Evolutionary conservation across 2,329 filamentous ascomycete genomes (phyloP).

Genomic region (Fusarium sp.): DNA sequence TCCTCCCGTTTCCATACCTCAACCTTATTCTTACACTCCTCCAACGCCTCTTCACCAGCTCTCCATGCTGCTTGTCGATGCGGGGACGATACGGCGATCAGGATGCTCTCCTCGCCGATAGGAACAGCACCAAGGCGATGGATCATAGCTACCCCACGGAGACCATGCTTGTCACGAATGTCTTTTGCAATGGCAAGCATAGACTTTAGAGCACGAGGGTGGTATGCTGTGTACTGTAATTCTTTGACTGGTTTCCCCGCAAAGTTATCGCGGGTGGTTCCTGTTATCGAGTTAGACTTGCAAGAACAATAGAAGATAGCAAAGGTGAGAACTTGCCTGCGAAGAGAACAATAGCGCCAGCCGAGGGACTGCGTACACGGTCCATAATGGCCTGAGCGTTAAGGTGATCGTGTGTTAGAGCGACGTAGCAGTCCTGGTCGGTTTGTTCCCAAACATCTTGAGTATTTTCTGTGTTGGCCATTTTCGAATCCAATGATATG

Average conservation of each 20-base stretch:
- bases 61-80: slow-evolving; percentile 88
- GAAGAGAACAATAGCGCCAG: slow-evolving; percentile 82
- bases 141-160: slow-evolving; percentile 81
- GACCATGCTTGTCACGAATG: slow-evolving; percentile 69
- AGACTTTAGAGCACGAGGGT: slow-evolving; percentile 74
- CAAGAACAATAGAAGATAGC: not conserved
- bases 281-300: slow-evolving; percentile 48
- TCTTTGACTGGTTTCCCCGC: slow-evolving; percentile 76
- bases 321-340: slow-evolving; percentile 64
- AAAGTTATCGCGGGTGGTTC: slow-evolving; percentile 83
- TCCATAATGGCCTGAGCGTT: slow-evolving; percentile 69
- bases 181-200: slow-evolving; percentile 72
- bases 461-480: slow-evolving; percentile 24
- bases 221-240: slow-evolving; percentile 81
- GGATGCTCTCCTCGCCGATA: slow-evolving; percentile 91
- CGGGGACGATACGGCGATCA: slow-evolving; percentile 85
- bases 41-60: slow-evolving; percentile 89
- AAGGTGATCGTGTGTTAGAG: slow-evolving; percentile 73
- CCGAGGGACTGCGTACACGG: slow-evolving; percentile 76
- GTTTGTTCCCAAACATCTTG: slow-evolving; percentile 55
- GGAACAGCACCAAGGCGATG: slow-evolving; percentile 89
- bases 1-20: slow-evolving; percentile 97
- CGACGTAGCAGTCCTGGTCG: slow-evolving; percentile 71
- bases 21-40: slow-evolving; percentile 85
- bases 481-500: slow-evolving; percentile 2